These are phyloP conservation scores for Sphaerobolus stellatus DNA, from an alignment of 1,284 basidiomycete genomes.

Conservation along the genomic window DNA sequence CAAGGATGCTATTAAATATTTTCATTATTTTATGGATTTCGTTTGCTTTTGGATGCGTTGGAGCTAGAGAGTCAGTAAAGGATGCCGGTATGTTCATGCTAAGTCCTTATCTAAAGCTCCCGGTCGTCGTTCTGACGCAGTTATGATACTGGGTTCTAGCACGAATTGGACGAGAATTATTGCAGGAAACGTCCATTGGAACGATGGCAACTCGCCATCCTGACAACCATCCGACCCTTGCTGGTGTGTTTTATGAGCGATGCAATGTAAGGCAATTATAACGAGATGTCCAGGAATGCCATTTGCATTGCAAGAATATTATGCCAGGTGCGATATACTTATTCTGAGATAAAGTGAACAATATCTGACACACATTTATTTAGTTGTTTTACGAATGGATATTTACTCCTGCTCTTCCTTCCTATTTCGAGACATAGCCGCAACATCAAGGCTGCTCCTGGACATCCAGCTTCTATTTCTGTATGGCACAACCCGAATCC, in stretches of 20 bases:
- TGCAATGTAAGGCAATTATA: slow-evolving; percentile 11
- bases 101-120: neutral
- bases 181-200: slow-evolving; percentile 43
- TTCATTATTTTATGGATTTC: no score
- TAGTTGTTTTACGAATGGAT: slow-evolving; percentile 60
- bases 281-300: slow-evolving; percentile 43
- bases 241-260: slow-evolving; percentile 32
- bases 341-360: slow-evolving; percentile 19
- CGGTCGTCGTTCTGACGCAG: neutral
- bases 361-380: slow-evolving; percentile 4
- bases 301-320: slow-evolving; percentile 63
- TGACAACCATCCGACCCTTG: slow-evolving; percentile 37
- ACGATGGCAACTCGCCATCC: slow-evolving; percentile 54
- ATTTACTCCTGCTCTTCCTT: slow-evolving; percentile 58
- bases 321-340: slow-evolving; percentile 46
- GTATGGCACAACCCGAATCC: slow-evolving; percentile 42
- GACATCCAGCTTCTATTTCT: slow-evolving; percentile 53
- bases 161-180: slow-evolving; percentile 41
- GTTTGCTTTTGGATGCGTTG: no score
- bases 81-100: slow-evolving; percentile 5
- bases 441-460: slow-evolving; percentile 50
- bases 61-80: neutral
- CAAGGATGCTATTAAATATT: no score
- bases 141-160: slow-evolving; percentile 28
- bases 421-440: slow-evolving; percentile 61